Evolutionary conservation across 345 rosid genomes (phyloP).

Genomic region (Eucalyptus curtisii): DNA sequence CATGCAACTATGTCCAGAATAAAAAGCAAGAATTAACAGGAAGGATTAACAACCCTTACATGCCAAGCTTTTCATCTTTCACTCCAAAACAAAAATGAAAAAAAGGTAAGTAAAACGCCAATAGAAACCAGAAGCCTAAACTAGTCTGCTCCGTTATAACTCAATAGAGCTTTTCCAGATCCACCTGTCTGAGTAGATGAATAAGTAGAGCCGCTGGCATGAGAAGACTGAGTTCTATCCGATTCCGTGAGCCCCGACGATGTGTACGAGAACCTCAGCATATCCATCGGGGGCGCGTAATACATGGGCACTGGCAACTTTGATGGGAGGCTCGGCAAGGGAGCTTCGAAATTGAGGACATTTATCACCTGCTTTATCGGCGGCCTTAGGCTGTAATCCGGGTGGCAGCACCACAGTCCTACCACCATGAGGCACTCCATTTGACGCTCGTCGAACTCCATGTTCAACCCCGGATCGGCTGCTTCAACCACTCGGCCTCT

Average conservation of each 20-base stretch:
- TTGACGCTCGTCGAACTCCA: constrained; percentile 14
- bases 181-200: not conserved
- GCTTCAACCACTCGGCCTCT: constrained; percentile 8
- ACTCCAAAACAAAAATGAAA: not conserved
- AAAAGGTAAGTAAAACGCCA: not conserved
- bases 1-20: not conserved
- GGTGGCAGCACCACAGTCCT: constrained; percentile 48
- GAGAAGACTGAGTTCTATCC: constrained; percentile 3
- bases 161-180: constrained; percentile 4
- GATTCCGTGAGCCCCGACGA: constrained; percentile 2
- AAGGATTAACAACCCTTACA: not conserved
- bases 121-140: not conserved
- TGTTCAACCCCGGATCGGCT: constrained; percentile 3
- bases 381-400: constrained; percentile 26
- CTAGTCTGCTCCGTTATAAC: not conserved
- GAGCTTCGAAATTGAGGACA: constrained; percentile 27
- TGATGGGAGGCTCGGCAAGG: constrained; percentile 32
- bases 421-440: constrained; percentile 24
- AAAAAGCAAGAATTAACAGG: not conserved
- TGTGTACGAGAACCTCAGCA: constrained; percentile 2
- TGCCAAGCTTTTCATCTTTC: not conserved
- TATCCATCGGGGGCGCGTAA: constrained; percentile 16
- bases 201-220: not conserved
- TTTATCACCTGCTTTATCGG: constrained; percentile 32
- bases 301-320: constrained; percentile 39